Evolutionary conservation across 352 stramenopile species (phyloP).

Genomic region (Globisporangium takayamanum): DNA sequence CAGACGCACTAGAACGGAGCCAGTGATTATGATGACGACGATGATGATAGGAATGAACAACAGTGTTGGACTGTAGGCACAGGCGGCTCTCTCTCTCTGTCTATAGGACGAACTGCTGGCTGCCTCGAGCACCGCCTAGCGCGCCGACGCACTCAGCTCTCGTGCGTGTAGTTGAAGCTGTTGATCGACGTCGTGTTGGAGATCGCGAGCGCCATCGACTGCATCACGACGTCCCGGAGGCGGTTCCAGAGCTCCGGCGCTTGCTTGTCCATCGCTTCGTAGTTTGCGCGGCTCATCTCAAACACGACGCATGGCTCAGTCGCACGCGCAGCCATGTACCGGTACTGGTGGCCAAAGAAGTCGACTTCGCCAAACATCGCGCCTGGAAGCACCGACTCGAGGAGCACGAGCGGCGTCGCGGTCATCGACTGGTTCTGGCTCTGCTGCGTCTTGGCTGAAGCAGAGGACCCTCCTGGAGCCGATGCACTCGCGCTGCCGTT

Average conservation of each 20-base stretch:
- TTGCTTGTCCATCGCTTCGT: constrained; percentile 55
- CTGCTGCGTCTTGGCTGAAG: not conserved
- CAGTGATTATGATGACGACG: no score
- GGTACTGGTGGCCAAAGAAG: constrained; percentile 71
- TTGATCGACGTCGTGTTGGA: constrained; percentile 71
- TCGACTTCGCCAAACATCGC: constrained; percentile 86
- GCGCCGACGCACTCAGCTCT: not conserved
- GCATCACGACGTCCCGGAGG: constrained; percentile 77
- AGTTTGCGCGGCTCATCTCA: constrained; percentile 55
- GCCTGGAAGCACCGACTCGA: constrained; percentile 67
- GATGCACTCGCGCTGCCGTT: constrained; percentile 16
- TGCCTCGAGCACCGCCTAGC: no score
- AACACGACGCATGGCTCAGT: constrained; percentile 58
- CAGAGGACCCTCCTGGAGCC: no score
- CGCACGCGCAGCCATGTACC: constrained; percentile 51
- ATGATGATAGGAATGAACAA: no score
- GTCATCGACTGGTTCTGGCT: not conserved
- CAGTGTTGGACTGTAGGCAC: no score
- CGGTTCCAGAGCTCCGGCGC: constrained; percentile 59
- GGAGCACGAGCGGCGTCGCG: constrained; percentile 33
- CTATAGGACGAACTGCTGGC: no score
- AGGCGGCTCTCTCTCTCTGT: no score
- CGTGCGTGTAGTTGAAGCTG: constrained; percentile 32
- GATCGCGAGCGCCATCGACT: constrained; percentile 75
- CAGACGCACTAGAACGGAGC: no score